Percentiles rank a stretch among this genome's conserved stretches.
Conservation (phyloP, 163 green algal species). For the Chlamydomonas reinhardtii region DNA sequence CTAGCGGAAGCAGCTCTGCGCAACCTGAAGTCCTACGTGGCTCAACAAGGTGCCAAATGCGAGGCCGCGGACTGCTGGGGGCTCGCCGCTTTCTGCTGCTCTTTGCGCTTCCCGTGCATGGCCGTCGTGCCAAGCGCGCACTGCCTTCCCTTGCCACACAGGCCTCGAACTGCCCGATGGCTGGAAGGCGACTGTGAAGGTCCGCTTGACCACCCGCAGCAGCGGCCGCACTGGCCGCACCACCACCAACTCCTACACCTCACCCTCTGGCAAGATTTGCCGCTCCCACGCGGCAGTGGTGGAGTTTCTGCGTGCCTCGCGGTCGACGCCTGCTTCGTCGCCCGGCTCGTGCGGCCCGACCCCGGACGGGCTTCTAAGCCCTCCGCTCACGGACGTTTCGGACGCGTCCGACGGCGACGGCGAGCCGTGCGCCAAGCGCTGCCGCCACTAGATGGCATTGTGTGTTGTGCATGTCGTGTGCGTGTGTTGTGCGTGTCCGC, state of each 20-base stretch:
- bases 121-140: too few relatives aligned
- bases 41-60: slow-evolving; percentile 4
- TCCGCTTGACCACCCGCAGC: slow-evolving; percentile 30
- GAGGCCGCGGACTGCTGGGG: too few relatives aligned
- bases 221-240: slow-evolving; percentile 22
- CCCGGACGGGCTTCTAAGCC: background rate
- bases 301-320: background rate
- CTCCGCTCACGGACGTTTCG: background rate
- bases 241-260: slow-evolving; percentile 30
- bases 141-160: background rate
- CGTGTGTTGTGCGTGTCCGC: background rate
- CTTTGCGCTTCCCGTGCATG: too few relatives aligned
- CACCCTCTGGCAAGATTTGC: slow-evolving; percentile 15
- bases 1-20: background rate
- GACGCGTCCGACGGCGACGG: background rate
- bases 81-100: too few relatives aligned
- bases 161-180: background rate
- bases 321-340: background rate
- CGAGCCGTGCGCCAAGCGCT: slow-evolving; percentile 12
- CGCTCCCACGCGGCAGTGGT: slow-evolving; percentile 28
- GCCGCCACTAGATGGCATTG: background rate
- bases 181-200: slow-evolving; percentile 10
- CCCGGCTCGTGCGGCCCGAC: background rate
- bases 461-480: background rate
- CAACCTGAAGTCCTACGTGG: background rate